Percentiles rank a stretch among this genome's conserved stretches.
Conservation (phyloP, 352 stramenopile species). For the Peronospora destructor region DNA sequence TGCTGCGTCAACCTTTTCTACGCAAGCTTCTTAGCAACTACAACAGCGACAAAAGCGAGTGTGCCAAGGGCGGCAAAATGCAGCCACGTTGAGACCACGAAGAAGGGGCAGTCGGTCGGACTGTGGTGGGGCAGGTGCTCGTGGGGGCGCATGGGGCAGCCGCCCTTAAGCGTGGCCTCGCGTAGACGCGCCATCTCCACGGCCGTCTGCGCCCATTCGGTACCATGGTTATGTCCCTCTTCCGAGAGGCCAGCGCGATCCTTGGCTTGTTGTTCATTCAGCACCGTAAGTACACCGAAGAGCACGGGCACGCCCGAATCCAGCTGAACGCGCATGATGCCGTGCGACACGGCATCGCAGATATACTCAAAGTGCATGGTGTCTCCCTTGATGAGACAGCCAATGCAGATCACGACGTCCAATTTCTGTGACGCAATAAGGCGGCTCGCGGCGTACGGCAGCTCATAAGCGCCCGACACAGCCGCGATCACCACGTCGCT, state of each 20-base stretch:
- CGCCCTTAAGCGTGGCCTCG: slow-evolving; percentile 45
- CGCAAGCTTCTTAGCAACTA: slow-evolving; percentile 51
- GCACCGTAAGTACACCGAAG: slow-evolving; percentile 93
- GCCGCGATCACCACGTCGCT: slow-evolving; percentile 64
- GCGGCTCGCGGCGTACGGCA: slow-evolving; percentile 91
- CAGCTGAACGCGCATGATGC: slow-evolving; percentile 95
- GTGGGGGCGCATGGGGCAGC: slow-evolving; percentile 61
- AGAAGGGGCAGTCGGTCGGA: slow-evolving; percentile 66
- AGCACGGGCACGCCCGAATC: slow-evolving; percentile 83
- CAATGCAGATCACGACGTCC: slow-evolving; percentile 94
- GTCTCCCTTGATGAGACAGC: slow-evolving; percentile 93
- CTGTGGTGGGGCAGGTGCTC: slow-evolving; percentile 73
- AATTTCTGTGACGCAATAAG: slow-evolving; percentile 89
- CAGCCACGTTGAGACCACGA: slow-evolving; percentile 70
- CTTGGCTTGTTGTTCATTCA: slow-evolving; percentile 94
- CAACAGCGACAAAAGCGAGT: slow-evolving; percentile 40
- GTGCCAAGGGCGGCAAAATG: slow-evolving; percentile 58
- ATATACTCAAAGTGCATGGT: slow-evolving; percentile 99
- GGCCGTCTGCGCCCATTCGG: slow-evolving; percentile 94
- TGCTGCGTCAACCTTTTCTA: slow-evolving; percentile 14
- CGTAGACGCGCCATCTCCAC: slow-evolving; percentile 94
- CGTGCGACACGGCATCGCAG: slow-evolving; percentile 91
- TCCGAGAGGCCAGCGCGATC: slow-evolving; percentile 78
- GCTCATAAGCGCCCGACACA: slow-evolving; percentile 94
- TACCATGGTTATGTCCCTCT: slow-evolving; percentile 92